phyloP scores from a whole-genome alignment of 2,329 filamentous ascomycete genomes.

The Paraphaeosphaeria sporulosa region DNA sequence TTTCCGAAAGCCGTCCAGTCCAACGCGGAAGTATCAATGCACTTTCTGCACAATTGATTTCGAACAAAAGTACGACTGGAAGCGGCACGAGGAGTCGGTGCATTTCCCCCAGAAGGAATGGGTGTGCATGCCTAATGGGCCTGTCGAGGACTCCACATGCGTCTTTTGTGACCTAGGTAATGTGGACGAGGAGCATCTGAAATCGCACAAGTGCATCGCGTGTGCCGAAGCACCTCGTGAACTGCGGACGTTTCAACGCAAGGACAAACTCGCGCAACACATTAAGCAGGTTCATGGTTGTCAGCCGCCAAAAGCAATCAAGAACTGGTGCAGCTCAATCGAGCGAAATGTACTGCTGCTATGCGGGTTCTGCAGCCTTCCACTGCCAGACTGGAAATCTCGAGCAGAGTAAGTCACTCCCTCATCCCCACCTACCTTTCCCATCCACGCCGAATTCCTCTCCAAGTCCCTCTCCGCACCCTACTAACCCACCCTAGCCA shows the following conservation, averaged over 20 bases:
- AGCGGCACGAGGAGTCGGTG: conserved; percentile 69
- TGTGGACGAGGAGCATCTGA: conserved; percentile 55
- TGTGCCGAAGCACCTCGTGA: conserved; percentile 64
- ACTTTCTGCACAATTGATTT: conserved; percentile 62
- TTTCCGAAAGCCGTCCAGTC: conserved; percentile 25
- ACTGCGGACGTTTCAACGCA: conserved; percentile 61
- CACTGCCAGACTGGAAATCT: conserved; percentile 22
- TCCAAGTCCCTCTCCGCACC: too few species aligned
- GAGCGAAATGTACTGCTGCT: conserved; percentile 20
- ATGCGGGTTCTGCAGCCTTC: conserved; percentile 28
- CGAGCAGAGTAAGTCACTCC: conserved; percentile 22
- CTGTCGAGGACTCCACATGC: conserved; percentile 57
- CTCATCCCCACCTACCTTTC: background rate
- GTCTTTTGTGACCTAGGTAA: conserved; percentile 56
- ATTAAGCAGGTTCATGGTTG: conserved; percentile 56
- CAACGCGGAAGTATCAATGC: conserved; percentile 55
- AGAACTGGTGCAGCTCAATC: conserved; percentile 30
- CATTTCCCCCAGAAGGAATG: conserved; percentile 70
- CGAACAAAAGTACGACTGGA: conserved; percentile 62
- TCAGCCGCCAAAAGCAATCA: conserved; percentile 51
- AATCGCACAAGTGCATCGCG: conserved; percentile 57
- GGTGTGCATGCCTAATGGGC: conserved; percentile 59
- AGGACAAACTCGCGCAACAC: conserved; percentile 60
- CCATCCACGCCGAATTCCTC: too few species aligned
- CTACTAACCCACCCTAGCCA: conserved; percentile 14